Base-by-base conservation (phyloP, 257 asterid genomes). In the Lithospermum erythrorhizon region DNA sequence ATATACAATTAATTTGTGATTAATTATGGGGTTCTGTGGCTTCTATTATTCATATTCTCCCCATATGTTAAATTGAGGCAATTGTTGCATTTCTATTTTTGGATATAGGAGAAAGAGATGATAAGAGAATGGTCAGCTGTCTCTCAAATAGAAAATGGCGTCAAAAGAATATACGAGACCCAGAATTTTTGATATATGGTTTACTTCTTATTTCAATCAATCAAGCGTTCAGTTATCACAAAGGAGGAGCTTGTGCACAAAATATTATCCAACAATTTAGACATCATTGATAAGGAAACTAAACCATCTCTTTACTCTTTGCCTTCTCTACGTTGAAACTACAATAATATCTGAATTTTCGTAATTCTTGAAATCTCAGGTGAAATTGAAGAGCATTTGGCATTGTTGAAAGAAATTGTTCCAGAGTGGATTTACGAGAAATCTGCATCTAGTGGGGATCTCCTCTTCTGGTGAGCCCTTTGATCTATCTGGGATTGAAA, bases 361-460 rank as follows among this genome's bases (percentile, higher is more conserved):
- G 57, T 57, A 54, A 55, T 22, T 55, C 9, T 62, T 35, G 24
- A 62, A 45, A 61, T 60, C 63, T 68, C 90, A 91, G 98, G 75
- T 54, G 95, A 81, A 70, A 79, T 76, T 24, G 98, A 87, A 66
- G 94, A 82, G 29, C 86, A 81, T 66, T 83, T 91, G 14, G 73
- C 78, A 57, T 67, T 91, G 75, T 79, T 91, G 78, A 83, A 61
- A 73, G 94, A 85, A 68, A 67, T 86, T 32, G 96, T 80, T 64
- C 98, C 95, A 0, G 95, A 91, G 65, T 91, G 95, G 96, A 85
- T 88, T 59, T 62, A 75, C 19, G 90, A 85, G 71, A 86, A 87
- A 75, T 9, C 64, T 23, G 66, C 78, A 5, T 70, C 70, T 48
- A 82, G 83, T 21, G 95, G 95, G 15, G 95, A 88, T 72, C 64